Evolutionary conservation across 2,329 filamentous ascomycete genomes (phyloP).

Genomic region (Fusarium chlamydosporum): DNA sequence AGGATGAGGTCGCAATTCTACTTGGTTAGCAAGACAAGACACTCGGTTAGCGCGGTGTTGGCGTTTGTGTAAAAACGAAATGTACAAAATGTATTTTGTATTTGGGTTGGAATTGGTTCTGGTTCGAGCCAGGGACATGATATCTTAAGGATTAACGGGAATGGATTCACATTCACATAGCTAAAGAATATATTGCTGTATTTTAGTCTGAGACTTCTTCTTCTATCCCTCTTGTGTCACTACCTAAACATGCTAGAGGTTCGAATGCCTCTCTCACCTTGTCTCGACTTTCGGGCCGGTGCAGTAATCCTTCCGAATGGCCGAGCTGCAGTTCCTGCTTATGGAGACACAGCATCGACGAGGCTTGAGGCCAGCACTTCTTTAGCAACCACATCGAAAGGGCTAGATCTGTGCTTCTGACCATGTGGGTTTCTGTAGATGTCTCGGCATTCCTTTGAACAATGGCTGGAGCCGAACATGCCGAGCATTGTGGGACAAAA

Average conservation of each 20-base stretch:
- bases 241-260: not conserved
- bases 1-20: conserved; percentile 59
- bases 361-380: not conserved
- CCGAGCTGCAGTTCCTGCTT: not conserved
- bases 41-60: conserved; percentile 39
- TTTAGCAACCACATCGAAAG: not conserved
- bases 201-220: not conserved
- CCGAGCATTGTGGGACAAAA: not conserved
- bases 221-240: not conserved
- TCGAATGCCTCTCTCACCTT: not conserved
- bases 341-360: not conserved
- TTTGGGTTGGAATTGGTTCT: conserved; percentile 24
- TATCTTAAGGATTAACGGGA: conserved; percentile 2
- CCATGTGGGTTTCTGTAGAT: not conserved
- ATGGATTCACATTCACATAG: conserved; percentile 2
- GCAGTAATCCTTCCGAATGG: not conserved
- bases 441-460: not conserved
- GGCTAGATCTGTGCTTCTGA: not conserved
- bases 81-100: conserved; percentile 21
- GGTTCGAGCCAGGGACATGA: conserved; percentile 6
- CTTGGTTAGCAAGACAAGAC: conserved; percentile 54
- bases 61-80: conserved; percentile 18
- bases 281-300: not conserved
- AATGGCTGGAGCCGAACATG: not conserved
- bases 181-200: conserved; percentile 5